Evolutionary conservation across 163 green algal species (phyloP).

Genomic region (Smithsoniella earleae): DNA sequence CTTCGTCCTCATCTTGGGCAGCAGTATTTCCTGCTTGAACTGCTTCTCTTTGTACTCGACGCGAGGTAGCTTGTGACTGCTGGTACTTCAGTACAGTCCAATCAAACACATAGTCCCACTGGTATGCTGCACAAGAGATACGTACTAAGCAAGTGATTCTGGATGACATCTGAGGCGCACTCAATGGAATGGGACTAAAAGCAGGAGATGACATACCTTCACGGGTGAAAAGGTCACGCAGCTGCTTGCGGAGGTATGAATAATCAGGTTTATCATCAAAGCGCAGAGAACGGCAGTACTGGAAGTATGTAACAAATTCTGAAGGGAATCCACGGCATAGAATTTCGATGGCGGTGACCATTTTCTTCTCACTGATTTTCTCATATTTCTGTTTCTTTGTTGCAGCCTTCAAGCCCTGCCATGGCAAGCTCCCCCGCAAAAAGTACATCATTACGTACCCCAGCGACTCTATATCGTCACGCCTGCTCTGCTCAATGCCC

Average conservation of each 20-base stretch:
- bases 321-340: slow-evolving; percentile 84
- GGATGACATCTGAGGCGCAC: too few relatives aligned
- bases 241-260: slow-evolving; percentile 92
- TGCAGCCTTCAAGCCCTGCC: slow-evolving; percentile 90
- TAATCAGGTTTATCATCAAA: slow-evolving; percentile 99
- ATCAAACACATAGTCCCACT: slow-evolving; percentile 99
- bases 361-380: slow-evolving; percentile 99
- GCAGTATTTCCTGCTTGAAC: not conserved
- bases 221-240: slow-evolving; percentile 92
- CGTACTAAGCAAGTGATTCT: too few relatives aligned
- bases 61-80: slow-evolving; percentile 35
- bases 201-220: too few relatives aligned
- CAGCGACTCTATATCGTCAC: slow-evolving; percentile 92
- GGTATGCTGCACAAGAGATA: slow-evolving; percentile 60
- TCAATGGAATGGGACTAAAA: too few relatives aligned
- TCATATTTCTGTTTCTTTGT: slow-evolving; percentile 86
- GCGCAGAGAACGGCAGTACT: slow-evolving; percentile 76
- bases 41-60: slow-evolving; percentile 22
- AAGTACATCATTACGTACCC: slow-evolving; percentile 99
- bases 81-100: slow-evolving; percentile 95
- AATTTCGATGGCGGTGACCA: slow-evolving; percentile 91
- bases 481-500: slow-evolving; percentile 54
- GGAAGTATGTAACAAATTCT: slow-evolving; percentile 97
- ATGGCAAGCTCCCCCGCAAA: slow-evolving; percentile 88
- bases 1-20: slow-evolving; percentile 7